phyloP scores from a whole-genome alignment of 352 stramenopile species.

The Phytophthora vignae region DNA sequence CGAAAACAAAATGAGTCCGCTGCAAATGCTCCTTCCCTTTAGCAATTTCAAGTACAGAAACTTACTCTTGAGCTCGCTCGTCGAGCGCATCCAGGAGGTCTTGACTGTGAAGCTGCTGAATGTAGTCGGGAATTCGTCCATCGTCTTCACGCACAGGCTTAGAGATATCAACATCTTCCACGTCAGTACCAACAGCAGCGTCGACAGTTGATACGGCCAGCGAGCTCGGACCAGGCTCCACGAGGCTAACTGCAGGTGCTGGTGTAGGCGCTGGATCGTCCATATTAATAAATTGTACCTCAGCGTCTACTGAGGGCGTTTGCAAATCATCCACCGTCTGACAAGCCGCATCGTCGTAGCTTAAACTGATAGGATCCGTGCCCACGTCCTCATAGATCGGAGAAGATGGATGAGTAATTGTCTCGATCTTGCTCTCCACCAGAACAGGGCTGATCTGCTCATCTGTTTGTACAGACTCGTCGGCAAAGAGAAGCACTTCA shows the following conservation, averaged over 20 bases:
- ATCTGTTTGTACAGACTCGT: conserved; percentile 31
- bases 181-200: neutral
- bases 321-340: conserved; percentile 25
- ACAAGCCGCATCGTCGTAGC: conserved; percentile 24
- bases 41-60: neutral
- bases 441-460: neutral
- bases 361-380: conserved; percentile 26
- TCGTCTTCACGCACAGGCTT: neutral
- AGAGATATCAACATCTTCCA: neutral
- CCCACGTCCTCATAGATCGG: conserved; percentile 23
- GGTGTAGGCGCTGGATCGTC: neutral
- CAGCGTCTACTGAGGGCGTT: conserved; percentile 12
- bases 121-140: conserved; percentile 30
- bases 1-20: conserved; percentile 1
- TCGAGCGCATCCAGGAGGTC: conserved; percentile 32
- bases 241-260: neutral
- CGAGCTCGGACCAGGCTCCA: neutral
- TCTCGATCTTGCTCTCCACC: conserved; percentile 3
- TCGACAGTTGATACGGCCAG: conserved; percentile 14
- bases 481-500: neutral
- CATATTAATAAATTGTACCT: conserved; percentile 9
- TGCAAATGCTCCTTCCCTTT: neutral
- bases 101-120: conserved; percentile 40
- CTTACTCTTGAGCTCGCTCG: conserved; percentile 49
- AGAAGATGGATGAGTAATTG: neutral